Percentiles rank a stretch among this genome's conserved stretches.
Conservation (phyloP, 257 asterid genomes). For the Solanum chaucha region DNA sequence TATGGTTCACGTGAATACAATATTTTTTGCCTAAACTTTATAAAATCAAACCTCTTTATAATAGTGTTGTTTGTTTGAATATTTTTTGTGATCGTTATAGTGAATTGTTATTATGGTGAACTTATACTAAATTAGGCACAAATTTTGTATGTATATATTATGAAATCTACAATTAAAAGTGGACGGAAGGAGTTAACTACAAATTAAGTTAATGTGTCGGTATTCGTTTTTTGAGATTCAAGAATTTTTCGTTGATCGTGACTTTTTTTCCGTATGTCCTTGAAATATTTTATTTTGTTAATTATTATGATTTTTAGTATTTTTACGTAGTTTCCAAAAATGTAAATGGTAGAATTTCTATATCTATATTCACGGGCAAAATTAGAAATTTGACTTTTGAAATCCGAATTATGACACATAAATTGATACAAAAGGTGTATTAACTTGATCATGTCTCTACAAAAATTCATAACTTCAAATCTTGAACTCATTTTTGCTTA, state of each 20-base stretch:
- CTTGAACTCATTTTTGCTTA: background rate
- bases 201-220: background rate
- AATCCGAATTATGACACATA: background rate
- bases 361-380: background rate
- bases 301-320: background rate
- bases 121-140: background rate
- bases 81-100: background rate
- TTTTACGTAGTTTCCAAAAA: background rate
- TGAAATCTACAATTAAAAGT: background rate
- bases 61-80: background rate
- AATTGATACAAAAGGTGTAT: background rate
- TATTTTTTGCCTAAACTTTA: background rate
- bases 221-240: background rate
- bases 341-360: background rate
- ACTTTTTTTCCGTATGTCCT: background rate
- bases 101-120: background rate
- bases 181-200: background rate
- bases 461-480: background rate
- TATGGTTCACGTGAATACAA: background rate
- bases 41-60: background rate
- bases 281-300: background rate
- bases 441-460: background rate
- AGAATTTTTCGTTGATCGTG: background rate
- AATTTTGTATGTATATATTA: background rate
- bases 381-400: background rate